Percentiles rank a stretch among this genome's conserved stretches.
These are phyloP conservation scores for Diospyros kaki DNA, from an alignment of 148 eudicot species.

Conservation along the genomic window DNA sequence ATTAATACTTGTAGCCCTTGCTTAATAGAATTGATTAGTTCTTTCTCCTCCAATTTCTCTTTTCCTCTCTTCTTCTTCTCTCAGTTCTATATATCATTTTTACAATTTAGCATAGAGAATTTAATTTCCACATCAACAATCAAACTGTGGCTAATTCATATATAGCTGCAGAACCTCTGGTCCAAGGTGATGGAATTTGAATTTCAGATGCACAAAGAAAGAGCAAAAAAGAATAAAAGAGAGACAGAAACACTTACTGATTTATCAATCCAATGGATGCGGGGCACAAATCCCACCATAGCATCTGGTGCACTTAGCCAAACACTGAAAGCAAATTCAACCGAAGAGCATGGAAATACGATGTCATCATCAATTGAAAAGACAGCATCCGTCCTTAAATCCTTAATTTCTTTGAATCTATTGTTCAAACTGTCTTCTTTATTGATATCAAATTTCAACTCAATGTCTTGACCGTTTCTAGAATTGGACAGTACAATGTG, in stretches of 20 bases:
- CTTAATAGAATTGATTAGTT: no score
- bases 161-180: constrained; percentile 1
- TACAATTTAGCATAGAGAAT: no score
- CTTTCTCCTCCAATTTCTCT: no score
- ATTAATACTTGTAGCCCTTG: no score
- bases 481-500: constrained; percentile 33
- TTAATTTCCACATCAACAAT: no score
- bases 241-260: constrained; percentile 37
- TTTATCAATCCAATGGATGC: constrained; percentile 75
- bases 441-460: constrained; percentile 75
- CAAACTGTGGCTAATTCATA: neutral
- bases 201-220: neutral
- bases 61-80: no score
- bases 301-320: constrained; percentile 85
- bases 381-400: constrained; percentile 65
- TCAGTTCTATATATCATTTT: no score
- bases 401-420: constrained; percentile 74
- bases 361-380: constrained; percentile 90
- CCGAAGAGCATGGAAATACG: constrained; percentile 75
- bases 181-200: neutral
- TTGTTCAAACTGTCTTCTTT: constrained; percentile 87
- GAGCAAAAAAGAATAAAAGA: neutral
- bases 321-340: constrained; percentile 70
- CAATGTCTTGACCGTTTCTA: constrained; percentile 44
- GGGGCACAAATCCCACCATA: constrained; percentile 94